Evolutionary conservation across 2,329 filamentous ascomycete genomes (phyloP).

Genomic region (Cucurbitaria berberidis): DNA sequence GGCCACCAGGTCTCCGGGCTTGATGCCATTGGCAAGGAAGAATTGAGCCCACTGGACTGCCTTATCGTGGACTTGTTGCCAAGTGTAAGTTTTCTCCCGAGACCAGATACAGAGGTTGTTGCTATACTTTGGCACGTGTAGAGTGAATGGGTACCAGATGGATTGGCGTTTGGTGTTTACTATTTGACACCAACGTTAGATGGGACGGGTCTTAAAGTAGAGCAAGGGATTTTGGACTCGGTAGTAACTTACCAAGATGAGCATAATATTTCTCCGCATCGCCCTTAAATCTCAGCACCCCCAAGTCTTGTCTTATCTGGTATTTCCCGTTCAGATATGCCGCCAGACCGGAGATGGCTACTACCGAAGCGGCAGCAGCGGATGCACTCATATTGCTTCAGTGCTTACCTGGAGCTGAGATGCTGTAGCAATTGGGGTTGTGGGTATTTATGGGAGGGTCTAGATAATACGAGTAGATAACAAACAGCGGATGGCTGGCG

Average conservation of each 20-base stretch:
- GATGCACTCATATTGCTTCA: constrained; percentile 22
- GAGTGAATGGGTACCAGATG: constrained; percentile 38
- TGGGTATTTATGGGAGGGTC: not conserved
- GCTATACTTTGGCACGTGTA: constrained; percentile 36
- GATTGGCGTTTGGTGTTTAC: constrained; percentile 47
- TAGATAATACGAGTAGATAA: not conserved
- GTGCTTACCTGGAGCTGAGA: not conserved
- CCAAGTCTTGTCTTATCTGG: constrained; percentile 67
- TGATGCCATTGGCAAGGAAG: constrained; percentile 59
- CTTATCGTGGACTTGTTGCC: constrained; percentile 36
- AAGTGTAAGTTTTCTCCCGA: constrained; percentile 56
- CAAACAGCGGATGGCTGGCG: not conserved
- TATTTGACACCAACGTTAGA: constrained; percentile 25
- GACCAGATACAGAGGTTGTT: constrained; percentile 70
- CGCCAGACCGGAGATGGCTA: constrained; percentile 49
- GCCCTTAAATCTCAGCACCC: constrained; percentile 50
- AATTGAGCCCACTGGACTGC: constrained; percentile 41
- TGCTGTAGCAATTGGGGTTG: not conserved
- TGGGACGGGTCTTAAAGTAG: not conserved
- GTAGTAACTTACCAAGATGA: constrained; percentile 32
- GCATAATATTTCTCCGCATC: constrained; percentile 42
- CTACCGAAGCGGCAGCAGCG: constrained; percentile 35
- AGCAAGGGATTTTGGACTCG: not conserved
- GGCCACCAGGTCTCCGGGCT: constrained; percentile 66
- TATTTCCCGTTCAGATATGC: constrained; percentile 73